These are phyloP conservation scores for Corylus heterophylla DNA, from an alignment of 306 rosid genomes.

Conservation along the genomic window DNA sequence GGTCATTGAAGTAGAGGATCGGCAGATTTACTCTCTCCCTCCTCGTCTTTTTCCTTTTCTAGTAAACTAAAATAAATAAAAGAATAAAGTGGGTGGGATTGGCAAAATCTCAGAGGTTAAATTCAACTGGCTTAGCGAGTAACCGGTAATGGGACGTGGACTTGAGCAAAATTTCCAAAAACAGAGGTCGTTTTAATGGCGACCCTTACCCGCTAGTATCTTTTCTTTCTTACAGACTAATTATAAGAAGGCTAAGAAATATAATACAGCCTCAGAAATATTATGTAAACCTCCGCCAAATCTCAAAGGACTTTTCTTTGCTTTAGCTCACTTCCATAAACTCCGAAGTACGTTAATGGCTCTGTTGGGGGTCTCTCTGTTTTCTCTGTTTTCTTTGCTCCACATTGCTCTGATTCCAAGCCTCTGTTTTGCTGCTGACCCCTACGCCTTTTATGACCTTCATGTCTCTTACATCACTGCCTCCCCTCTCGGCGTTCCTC, in stretches of 20 bases:
- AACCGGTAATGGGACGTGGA: background rate
- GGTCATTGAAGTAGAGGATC: no score
- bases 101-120: background rate
- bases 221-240: constrained; percentile 15
- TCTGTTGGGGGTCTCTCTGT: constrained; percentile 29
- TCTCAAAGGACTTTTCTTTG: background rate
- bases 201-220: background rate
- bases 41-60: background rate
- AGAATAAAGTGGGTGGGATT: no score
- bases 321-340: background rate
- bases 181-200: background rate
- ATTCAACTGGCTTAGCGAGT: constrained; percentile 25
- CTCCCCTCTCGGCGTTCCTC: constrained; percentile 83
- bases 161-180: background rate
- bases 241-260: background rate
- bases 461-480: constrained; percentile 62
- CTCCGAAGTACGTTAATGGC: constrained; percentile 32
- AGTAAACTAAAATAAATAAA: no score
- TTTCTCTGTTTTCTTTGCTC: constrained; percentile 40
- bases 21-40: no score
- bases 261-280: background rate
- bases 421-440: constrained; percentile 62
- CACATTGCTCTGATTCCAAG: constrained; percentile 42
- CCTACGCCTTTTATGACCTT: constrained; percentile 49
- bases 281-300: background rate